phyloP scores from a whole-genome alignment of 345 rosid species.

The Trapa incisa region DNA sequence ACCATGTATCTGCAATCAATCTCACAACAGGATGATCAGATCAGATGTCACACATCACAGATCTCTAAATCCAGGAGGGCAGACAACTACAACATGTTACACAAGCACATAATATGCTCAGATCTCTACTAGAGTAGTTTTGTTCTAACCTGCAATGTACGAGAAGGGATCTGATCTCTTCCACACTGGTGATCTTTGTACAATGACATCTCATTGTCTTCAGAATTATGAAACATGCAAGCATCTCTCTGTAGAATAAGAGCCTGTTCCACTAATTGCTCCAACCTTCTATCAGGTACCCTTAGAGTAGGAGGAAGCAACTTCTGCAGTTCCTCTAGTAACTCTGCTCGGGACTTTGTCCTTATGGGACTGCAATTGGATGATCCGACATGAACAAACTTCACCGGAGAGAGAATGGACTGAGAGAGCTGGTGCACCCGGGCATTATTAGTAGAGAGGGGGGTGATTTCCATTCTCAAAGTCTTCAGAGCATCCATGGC shows the following conservation, averaged over 20 bases:
- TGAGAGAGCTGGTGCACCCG: conserved; percentile 40
- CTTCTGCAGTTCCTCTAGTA: conserved; percentile 44
- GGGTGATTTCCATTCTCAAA: conserved; percentile 50
- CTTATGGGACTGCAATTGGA: conserved; percentile 15
- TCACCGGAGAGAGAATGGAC: conserved; percentile 25
- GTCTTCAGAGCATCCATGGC: conserved; percentile 46
- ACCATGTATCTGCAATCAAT: not conserved
- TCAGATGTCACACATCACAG: not conserved
- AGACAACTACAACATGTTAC: conserved; percentile 1
- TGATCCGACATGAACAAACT: conserved; percentile 13
- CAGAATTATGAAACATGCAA: conserved; percentile 48
- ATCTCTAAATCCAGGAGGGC: not conserved
- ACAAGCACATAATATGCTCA: conserved; percentile 2
- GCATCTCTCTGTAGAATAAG: conserved; percentile 42
- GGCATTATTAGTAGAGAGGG: conserved; percentile 27
- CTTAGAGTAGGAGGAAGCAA: conserved; percentile 41
- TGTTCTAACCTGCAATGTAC: conserved; percentile 44
- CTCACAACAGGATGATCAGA: not conserved
- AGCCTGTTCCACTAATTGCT: conserved; percentile 57
- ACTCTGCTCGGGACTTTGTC: conserved; percentile 31
- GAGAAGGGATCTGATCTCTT: conserved; percentile 43
- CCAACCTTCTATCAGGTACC: conserved; percentile 53
- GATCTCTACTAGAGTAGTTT: conserved; percentile 5
- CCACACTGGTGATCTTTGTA: conserved; percentile 63
- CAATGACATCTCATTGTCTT: conserved; percentile 40